Percentiles rank a stretch among this genome's conserved stretches.
Evolutionary conservation across 106 monocot species (phyloP).

Genomic region (Dendrobium nobile): DNA sequence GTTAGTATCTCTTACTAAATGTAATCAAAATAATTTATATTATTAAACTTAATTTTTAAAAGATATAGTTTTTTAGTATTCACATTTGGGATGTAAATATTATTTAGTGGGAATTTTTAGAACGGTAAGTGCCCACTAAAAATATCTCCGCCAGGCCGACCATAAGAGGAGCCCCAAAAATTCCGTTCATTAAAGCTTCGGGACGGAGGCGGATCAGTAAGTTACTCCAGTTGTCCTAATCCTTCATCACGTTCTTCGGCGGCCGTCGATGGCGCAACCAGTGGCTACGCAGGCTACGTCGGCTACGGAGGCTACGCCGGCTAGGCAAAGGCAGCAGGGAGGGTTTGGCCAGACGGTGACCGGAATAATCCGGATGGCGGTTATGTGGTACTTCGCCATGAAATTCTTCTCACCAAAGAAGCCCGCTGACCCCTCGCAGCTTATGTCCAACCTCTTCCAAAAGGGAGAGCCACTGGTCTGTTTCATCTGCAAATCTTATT

Average conservation of each 20-base stretch:
- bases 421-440: conserved; percentile 55
- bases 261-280: conserved; percentile 25
- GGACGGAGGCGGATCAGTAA: background rate
- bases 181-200: background rate
- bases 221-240: background rate
- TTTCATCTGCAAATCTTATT: background rate
- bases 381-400: conserved; percentile 87
- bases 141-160: no score
- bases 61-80: no score
- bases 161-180: no score
- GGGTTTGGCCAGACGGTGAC: conserved; percentile 48
- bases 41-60: no score
- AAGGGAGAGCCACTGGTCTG: conserved; percentile 76
- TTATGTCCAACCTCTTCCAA: conserved; percentile 78
- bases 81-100: no score
- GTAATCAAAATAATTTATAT: no score
- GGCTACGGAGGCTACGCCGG: conserved; percentile 9
- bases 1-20: no score
- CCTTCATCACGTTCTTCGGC: conserved; percentile 6
- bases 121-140: background rate
- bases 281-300: conserved; percentile 19
- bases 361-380: conserved; percentile 74
- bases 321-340: conserved; percentile 19
- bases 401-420: conserved; percentile 90
- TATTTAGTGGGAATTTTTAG: no score